Base-by-base conservation (phyloP, 805 yeast genomes). In the Hagleromyces aurorensis region DNA sequence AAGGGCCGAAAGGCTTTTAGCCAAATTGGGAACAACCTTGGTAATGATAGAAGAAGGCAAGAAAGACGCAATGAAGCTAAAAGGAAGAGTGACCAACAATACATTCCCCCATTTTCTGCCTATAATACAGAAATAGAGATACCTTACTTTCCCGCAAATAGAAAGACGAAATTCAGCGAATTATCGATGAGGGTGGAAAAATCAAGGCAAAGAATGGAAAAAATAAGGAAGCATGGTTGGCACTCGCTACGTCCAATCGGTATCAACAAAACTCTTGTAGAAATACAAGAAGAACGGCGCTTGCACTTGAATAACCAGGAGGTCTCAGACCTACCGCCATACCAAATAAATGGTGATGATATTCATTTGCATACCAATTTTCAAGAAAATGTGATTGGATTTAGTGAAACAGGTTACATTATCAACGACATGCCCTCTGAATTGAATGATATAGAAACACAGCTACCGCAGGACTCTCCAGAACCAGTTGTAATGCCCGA, bases 221-320 rank as follows among this genome's bases (percentile, higher is more conserved):
- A 33, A 19, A 56, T 72, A 17, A 57, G 68, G 6, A 59, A 59
- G 4, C 43, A 66, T 13, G 84, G 83, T 0, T 64, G 59, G 50
- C 42, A 61, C 9, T 61, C 59, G 32, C 46, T 79, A 33, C 60
- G 61, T 24, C 85, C 86, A 0, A 64, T 78, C 7, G 86, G 85
- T 0, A 45, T 75, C 7, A 61, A 63, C 3, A 72, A 67, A 48
- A 78, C 82, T 1, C 61, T n/a, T n/a, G n/a, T n/a, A n/a, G n/a
- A n/a, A n/a, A n/a, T n/a, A n/a, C n/a, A n/a, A n/a, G n/a, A n/a
- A n/a, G n/a, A n/a, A n/a, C n/a, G n/a, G n/a, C n/a, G n/a, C n/a
- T n/a, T n/a, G n/a, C n/a, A n/a, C n/a, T n/a, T n/a, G n/a, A n/a
- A n/a, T n/a, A n/a, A n/a, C n/a, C n/a, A n/a, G n/a, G n/a, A n/a